phyloP scores from a whole-genome alignment of 1,139 yeast species.

The Candida sp. region DNA sequence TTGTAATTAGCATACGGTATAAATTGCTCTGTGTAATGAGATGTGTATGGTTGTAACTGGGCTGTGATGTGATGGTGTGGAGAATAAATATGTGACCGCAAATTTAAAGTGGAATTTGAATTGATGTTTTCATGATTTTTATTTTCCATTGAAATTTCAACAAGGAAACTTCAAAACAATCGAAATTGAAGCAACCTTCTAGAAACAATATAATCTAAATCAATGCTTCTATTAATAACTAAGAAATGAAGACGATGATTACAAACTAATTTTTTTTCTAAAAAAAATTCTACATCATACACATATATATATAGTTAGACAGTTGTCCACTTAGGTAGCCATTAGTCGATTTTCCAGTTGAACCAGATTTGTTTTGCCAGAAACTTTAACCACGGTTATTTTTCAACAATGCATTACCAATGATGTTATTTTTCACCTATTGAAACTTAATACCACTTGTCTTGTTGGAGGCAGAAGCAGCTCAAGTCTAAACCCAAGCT shows the following conservation, averaged over 20 bases:
- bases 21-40: background rate
- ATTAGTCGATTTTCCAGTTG: background rate
- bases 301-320: background rate
- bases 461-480: background rate
- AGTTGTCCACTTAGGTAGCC: background rate
- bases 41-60: background rate
- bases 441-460: background rate
- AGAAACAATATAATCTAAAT: background rate
- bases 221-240: background rate
- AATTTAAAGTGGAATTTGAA: background rate
- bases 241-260: background rate
- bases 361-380: background rate
- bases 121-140: background rate
- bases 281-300: no score
- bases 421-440: background rate
- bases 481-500: background rate
- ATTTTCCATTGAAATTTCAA: background rate
- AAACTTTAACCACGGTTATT: background rate
- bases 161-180: background rate
- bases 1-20: constrained; percentile 3
- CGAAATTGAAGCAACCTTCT: background rate
- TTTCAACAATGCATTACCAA: background rate
- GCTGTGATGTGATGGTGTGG: background rate
- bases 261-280: no score
- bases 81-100: background rate